A percentile compares a stretch with the other conserved stretches of the same genome.
Conservation (phyloP, 2,329 filamentous ascomycete genomes). For the Fusarium hostae region DNA sequence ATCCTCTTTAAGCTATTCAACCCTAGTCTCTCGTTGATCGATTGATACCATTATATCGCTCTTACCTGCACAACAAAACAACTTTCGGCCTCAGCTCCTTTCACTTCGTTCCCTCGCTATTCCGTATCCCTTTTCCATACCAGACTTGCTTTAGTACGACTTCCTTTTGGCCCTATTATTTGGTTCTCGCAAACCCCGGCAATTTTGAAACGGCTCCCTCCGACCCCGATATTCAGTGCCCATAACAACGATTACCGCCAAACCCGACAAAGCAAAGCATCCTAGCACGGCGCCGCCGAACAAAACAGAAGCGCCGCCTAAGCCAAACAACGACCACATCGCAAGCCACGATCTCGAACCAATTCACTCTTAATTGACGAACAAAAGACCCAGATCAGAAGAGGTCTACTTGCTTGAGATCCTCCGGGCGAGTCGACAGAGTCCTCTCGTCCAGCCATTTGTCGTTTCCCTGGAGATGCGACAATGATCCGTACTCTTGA, state of each 20-base stretch:
- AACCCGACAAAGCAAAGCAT: constrained; percentile 17
- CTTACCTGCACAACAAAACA: constrained; percentile 14
- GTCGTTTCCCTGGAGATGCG: constrained; percentile 44
- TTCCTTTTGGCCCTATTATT: constrained; percentile 33
- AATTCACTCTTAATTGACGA: background rate
- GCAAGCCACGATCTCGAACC: constrained; percentile 12
- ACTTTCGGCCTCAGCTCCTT: constrained; percentile 18
- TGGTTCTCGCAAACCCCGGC: constrained; percentile 38
- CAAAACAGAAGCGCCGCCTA: constrained; percentile 35
- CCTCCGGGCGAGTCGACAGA: constrained; percentile 22
- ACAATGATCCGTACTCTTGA: constrained; percentile 51
- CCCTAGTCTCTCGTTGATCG: constrained; percentile 43
- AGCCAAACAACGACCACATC: constrained; percentile 18
- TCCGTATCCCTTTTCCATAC: constrained; percentile 37
- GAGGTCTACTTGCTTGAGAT: background rate
- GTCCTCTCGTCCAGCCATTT: constrained; percentile 25
- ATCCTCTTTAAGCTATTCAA: constrained; percentile 6
- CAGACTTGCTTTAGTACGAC: constrained; percentile 36
- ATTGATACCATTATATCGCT: constrained; percentile 24
- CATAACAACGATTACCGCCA: constrained; percentile 39
- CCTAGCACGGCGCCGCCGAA: constrained; percentile 26
- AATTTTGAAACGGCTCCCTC: constrained; percentile 45
- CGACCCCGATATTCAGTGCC: constrained; percentile 38
- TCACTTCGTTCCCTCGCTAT: constrained; percentile 40
- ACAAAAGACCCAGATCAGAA: background rate